Evolutionary conservation across 176 grass and related monocot genomes (phyloP).

Genomic region (Olyra latifolia): DNA sequence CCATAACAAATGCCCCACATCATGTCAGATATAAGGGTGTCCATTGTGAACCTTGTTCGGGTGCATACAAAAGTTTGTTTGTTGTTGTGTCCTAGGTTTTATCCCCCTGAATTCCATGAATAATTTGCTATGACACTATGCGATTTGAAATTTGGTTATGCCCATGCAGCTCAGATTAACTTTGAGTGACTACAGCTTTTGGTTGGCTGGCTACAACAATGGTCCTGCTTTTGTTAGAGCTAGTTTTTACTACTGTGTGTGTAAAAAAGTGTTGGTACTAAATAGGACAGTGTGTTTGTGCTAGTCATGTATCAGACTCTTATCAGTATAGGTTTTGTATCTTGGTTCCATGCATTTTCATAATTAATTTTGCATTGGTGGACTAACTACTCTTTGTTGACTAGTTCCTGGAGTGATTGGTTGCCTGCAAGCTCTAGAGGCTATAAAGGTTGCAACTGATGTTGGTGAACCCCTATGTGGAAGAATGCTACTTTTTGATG

Average conservation of each 20-base stretch:
- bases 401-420: slow-evolving; percentile 93
- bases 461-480: slow-evolving; percentile 88
- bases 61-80: background rate
- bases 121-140: background rate
- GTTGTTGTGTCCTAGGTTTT: background rate
- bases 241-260: background rate
- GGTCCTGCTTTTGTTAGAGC: background rate
- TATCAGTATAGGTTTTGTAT: background rate
- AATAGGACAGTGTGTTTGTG: background rate
- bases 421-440: slow-evolving; percentile 95
- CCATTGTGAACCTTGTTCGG: background rate
- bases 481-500: slow-evolving; percentile 96
- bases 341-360: slow-evolving; percentile 15
- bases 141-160: background rate
- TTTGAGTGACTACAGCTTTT: background rate
- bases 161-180: background rate
- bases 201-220: slow-evolving; percentile 4
- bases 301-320: background rate
- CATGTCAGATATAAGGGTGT: slow-evolving; percentile 6
- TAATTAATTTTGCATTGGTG: slow-evolving; percentile 18
- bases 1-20: background rate
- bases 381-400: slow-evolving; percentile 35
- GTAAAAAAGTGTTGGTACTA: background rate
- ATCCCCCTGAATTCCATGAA: background rate
- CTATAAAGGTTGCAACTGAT: slow-evolving; percentile 72